Conservation (phyloP, 176 grass and related monocot genomes). For the Aegilops umbellulata region DNA sequence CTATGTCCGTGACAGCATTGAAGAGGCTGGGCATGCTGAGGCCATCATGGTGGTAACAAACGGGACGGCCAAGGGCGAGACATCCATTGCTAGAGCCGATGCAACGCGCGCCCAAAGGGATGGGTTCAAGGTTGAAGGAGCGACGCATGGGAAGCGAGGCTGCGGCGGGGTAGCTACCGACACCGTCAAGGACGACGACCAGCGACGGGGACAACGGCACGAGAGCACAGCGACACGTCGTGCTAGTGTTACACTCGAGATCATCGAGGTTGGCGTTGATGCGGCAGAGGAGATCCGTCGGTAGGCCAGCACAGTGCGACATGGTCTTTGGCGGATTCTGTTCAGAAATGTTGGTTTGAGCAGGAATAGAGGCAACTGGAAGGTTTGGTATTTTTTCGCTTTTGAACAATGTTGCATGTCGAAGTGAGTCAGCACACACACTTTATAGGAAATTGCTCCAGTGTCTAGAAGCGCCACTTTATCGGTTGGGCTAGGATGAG, state of each 20-base stretch:
- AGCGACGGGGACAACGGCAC: slow-evolving; percentile 25
- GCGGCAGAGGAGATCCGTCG: slow-evolving; percentile 32
- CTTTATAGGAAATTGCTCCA: too few species aligned
- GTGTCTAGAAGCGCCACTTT: too few species aligned
- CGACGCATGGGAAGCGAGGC: slow-evolving; percentile 26
- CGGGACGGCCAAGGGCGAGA: slow-evolving; percentile 16
- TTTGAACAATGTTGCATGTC: too few species aligned
- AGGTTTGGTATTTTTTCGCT: too few species aligned
- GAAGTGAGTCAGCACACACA: too few species aligned
- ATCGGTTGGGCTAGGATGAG: too few species aligned
- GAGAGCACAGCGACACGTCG: slow-evolving; percentile 34
- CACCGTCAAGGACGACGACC: slow-evolving; percentile 28
- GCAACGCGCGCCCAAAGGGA: slow-evolving; percentile 5
- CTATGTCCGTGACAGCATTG: slow-evolving; percentile 25
- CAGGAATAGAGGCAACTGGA: too few species aligned
- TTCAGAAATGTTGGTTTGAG: too few species aligned
- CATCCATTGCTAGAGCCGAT: slow-evolving; percentile 51
- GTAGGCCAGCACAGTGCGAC: slow-evolving; percentile 33
- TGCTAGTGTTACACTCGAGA: slow-evolving; percentile 43
- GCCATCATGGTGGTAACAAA: too few species aligned
- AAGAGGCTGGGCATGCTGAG: neutral
- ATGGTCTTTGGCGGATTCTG: too few species aligned
- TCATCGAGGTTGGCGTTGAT: slow-evolving; percentile 32
- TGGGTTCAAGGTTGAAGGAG: slow-evolving; percentile 31
- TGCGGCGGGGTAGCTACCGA: slow-evolving; percentile 16